Conservation (phyloP, 1,139 yeast species). For the Hyphopichia pseudoburtonii region DNA sequence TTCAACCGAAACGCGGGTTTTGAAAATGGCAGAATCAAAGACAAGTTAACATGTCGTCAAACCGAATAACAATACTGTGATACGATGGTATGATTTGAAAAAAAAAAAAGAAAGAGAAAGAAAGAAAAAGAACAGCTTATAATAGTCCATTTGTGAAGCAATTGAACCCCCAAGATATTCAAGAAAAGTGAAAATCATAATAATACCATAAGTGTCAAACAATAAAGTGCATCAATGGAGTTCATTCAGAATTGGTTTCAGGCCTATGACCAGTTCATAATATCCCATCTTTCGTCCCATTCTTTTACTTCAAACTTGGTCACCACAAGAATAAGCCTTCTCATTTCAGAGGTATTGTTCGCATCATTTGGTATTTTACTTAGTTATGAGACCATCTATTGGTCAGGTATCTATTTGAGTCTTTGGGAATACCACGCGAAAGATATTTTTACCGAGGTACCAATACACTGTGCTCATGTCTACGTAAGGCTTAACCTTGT, state of each 20-base stretch:
- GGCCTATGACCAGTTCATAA: slow-evolving; percentile 2
- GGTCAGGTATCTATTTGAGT: slow-evolving; percentile 48
- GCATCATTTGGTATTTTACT: slow-evolving; percentile 33
- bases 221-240: neutral
- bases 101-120: too few relatives aligned
- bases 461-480: slow-evolving; percentile 76
- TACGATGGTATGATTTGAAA: too few relatives aligned
- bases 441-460: slow-evolving; percentile 66
- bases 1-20: too few relatives aligned
- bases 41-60: too few relatives aligned
- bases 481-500: slow-evolving; percentile 52
- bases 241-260: neutral
- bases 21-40: too few relatives aligned
- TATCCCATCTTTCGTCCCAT: slow-evolving; percentile 12
- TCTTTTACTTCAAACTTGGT: slow-evolving; percentile 31
- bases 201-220: too few relatives aligned
- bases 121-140: too few relatives aligned
- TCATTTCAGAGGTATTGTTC: slow-evolving; percentile 44
- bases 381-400: slow-evolving; percentile 45
- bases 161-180: too few relatives aligned
- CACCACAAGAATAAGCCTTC: slow-evolving; percentile 28
- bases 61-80: too few relatives aligned
- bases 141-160: too few relatives aligned
- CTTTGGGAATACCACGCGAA: slow-evolving; percentile 65
- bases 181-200: too few relatives aligned